phyloP scores from a whole-genome alignment of 169 alveolate genomes.

The Plasmodium vinckei region DNA sequence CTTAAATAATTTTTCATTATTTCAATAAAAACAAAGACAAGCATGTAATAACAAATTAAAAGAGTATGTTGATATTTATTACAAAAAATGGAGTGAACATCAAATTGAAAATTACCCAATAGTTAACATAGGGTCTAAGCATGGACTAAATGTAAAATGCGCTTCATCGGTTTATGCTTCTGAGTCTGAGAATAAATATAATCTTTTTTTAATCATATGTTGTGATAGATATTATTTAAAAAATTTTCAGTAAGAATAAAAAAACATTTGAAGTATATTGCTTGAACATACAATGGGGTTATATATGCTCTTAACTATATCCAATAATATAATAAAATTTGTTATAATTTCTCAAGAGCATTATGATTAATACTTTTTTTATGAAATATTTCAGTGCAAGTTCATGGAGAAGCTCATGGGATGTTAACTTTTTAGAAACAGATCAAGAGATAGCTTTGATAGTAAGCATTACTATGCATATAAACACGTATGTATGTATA shows the following conservation, averaged over 20 bases:
- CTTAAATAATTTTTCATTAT: conserved; percentile 6
- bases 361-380: too few species aligned
- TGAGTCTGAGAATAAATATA: conserved; percentile 21
- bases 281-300: background rate
- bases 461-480: conserved; percentile 6
- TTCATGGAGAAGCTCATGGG: conserved; percentile 74
- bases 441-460: conserved; percentile 24
- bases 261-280: background rate
- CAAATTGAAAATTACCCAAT: conserved; percentile 60
- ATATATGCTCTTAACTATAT: conserved; percentile 9
- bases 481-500: background rate
- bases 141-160: conserved; percentile 38
- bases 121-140: conserved; percentile 41
- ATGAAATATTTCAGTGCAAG: conserved; percentile 25
- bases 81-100: conserved; percentile 35
- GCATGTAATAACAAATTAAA: conserved; percentile 23
- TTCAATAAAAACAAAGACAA: conserved; percentile 14
- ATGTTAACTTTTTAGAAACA: conserved; percentile 35
- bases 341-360: too few species aligned
- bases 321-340: background rate
- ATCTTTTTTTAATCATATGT: conserved; percentile 37
- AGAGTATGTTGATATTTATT: conserved; percentile 39
- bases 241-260: conserved; percentile 59
- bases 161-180: conserved; percentile 63
- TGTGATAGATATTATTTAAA: conserved; percentile 70